Base-by-base conservation (phyloP, 495 filamentous ascomycete genomes). In the Daldinia concentrica region DNA sequence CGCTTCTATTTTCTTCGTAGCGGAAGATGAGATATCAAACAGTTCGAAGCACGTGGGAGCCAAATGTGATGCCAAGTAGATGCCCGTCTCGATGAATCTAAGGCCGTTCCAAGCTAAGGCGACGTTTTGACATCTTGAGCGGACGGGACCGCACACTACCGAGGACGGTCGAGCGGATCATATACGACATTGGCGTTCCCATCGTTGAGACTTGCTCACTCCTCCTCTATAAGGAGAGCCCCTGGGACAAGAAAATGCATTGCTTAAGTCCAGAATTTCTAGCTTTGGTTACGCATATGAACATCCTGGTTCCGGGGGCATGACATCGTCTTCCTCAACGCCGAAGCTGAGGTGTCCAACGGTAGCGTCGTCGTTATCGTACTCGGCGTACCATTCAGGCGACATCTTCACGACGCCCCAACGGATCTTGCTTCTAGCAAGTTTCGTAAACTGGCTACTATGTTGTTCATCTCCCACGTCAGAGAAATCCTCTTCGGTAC, bases 401-500 rank as follows among this genome's bases (percentile, higher is more conserved):
- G 66, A 62, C 66, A 73, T 73, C 57, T 62, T 11, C 2, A 73
- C 71, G 26, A 69, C 58, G 26, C 71, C 71, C 71, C 71, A 73
- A 22, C 66, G 71, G 11, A 73, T 63, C 57, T 62, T 69, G 51
- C 71, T 69, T 26, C 62, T 54, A 3, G 71, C 71, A 15, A 73
- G 66, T 34, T 66, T 69, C 17, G 51, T 58, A 27, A 73, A 66
- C 22, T 50, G 43, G 27, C 66, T 34, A 12, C 7, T 51, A 17
- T 50, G 41, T 24, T 45, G 39, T 15, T 61, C 36, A 8, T 56
- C 55, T 34, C 26, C 36, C 12, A 6, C 29, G 6, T 64, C n/a
- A 6, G 14, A 14, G 15, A 29, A 30, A 27, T 61, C 54, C 9
- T 61, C 57, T 41, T 58, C 55, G 34, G 22, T 58, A 39, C 64